Percentiles rank a stretch among this genome's conserved stretches.
These are phyloP conservation scores for Cubamyces sp. DNA, from an alignment of 768 basidiomycete genomes.

Conservation along the genomic window DNA sequence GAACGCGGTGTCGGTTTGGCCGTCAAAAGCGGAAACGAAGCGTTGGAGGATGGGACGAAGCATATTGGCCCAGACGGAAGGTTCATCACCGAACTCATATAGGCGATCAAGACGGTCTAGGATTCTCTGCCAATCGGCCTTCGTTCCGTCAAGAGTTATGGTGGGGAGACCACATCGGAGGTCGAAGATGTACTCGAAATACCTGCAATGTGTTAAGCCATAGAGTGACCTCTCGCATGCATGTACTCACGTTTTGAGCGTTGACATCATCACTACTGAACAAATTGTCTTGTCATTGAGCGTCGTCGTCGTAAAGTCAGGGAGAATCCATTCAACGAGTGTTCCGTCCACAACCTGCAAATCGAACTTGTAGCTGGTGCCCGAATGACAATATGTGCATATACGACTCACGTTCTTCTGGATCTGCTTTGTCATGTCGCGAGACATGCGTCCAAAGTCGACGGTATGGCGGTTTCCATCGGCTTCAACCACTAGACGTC, in stretches of 20 bases:
- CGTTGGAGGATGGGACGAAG: conserved; percentile 34
- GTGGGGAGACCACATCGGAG: conserved; percentile 33
- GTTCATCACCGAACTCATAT: conserved; percentile 29
- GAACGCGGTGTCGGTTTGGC: conserved; percentile 21
- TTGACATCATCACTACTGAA: conserved; percentile 36
- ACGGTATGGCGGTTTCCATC: conserved; percentile 15
- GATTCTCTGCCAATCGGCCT: conserved; percentile 31
- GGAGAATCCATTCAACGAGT: conserved; percentile 35
- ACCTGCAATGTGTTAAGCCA: background rate
- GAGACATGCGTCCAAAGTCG: conserved; percentile 39
- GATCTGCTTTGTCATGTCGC: conserved; percentile 33
- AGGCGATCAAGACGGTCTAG: conserved; percentile 29
- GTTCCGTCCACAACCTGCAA: conserved; percentile 31
- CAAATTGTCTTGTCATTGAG: conserved; percentile 32
- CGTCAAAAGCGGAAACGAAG: conserved; percentile 36
- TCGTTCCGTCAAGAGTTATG: conserved; percentile 33
- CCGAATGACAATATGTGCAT: too few species aligned
- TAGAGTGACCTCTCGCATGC: too few species aligned
- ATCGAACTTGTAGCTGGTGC: background rate
- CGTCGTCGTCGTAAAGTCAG: conserved; percentile 38
- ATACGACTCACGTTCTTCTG: conserved; percentile 21
- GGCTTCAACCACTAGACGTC: background rate
- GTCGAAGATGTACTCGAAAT: conserved; percentile 26
- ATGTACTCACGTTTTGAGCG: conserved; percentile 25
- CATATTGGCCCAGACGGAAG: conserved; percentile 32